Base-by-base conservation (phyloP, 371 early-diverging fungal species). In the Funneliformis caledonium region DNA sequence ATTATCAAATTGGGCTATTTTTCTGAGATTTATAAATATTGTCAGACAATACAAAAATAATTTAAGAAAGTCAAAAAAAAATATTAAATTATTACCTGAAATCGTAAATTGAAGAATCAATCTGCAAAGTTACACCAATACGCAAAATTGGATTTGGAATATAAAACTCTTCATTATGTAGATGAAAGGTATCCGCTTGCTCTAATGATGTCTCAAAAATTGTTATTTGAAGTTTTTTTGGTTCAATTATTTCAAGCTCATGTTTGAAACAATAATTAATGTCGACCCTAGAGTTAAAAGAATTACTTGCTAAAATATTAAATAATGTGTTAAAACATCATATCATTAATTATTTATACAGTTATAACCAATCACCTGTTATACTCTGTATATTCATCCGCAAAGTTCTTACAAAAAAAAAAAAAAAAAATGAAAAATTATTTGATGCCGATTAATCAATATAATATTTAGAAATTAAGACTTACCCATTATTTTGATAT, bases 1-100 rank as follows among this genome's bases (percentile, higher is more conserved):
- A 69, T 78, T 78, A 9, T 48, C 68, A 33, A 78, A 64, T 60
- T 78, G 78, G 43, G 48, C 67, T n/a, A 78, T n/a, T 60, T 64
- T 78, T 64, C 48, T 68, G 67, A 9, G n/a, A 33, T 43, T 43
- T 22, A 12, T 1, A n/a, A 47, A 33, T n/a, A 0, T 72, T 65
- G 45, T 22, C 0, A 72, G 4, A 12, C 45, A 43, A 50, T 45
- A 75, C 12, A 45, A 48, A 0, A n/a, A 72, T 72, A 22, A 9
- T 19, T 11, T 4, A n/a, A 50, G 45, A 72, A 22, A 12, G 50
- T 26, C 9, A n/a, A n/a, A n/a, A 19, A n/a, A 22, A 60, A 12
- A 19, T 42, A 70, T 42, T n/a, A 60, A 60, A n/a, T 3, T 19
- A 26, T 26, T 50, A 52, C 73, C 73, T 72, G 45, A 72, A 19